A percentile compares a stretch with the other conserved stretches of the same genome.
phyloP scores from a whole-genome alignment of 495 filamentous ascomycete species.

The Achaetomiella virescens region DNA sequence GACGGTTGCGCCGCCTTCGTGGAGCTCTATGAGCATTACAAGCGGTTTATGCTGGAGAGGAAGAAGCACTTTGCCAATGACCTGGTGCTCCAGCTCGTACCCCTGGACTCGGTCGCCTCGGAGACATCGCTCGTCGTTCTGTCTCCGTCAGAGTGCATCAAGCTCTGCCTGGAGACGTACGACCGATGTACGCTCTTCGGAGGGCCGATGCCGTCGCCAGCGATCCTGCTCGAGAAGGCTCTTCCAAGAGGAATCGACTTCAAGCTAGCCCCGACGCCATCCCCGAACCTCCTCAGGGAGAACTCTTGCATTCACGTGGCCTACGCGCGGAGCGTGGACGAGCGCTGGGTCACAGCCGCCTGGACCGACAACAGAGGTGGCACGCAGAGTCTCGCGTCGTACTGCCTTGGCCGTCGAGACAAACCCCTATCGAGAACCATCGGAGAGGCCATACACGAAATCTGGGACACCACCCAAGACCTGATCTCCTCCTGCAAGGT shows the following conservation, averaged over 20 bases:
- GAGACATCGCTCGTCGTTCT: conserved; percentile 60
- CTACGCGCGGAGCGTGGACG: conserved; percentile 73
- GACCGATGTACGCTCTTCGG: conserved; percentile 65
- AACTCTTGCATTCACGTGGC: conserved; percentile 81
- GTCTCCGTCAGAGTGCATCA: conserved; percentile 57
- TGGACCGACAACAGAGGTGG: conserved; percentile 84
- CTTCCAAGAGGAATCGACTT: conserved; percentile 73
- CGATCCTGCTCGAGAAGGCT: conserved; percentile 67
- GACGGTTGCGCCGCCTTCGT: conserved; percentile 76
- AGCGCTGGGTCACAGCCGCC: conserved; percentile 81
- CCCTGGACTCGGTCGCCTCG: conserved; percentile 63
- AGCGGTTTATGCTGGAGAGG: conserved; percentile 45
- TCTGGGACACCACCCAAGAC: conserved; percentile 78
- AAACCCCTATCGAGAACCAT: conserved; percentile 50
- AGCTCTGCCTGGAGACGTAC: conserved; percentile 78
- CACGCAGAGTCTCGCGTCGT: conserved; percentile 70
- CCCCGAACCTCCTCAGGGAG: conserved; percentile 71
- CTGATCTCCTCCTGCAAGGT: conserved; percentile 65
- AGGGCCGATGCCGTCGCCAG: conserved; percentile 53
- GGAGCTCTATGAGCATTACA: conserved; percentile 65
- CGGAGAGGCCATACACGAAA: conserved; percentile 63
- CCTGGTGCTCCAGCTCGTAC: conserved; percentile 76
- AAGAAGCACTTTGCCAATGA: conserved; percentile 53
- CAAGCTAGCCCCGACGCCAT: conserved; percentile 60
- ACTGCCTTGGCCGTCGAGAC: conserved; percentile 65